A percentile compares a stretch with the other conserved stretches of the same genome.
Evolutionary conservation across 208 protist species (phyloP).

Genomic region (Crithidia fasciculata): DNA sequence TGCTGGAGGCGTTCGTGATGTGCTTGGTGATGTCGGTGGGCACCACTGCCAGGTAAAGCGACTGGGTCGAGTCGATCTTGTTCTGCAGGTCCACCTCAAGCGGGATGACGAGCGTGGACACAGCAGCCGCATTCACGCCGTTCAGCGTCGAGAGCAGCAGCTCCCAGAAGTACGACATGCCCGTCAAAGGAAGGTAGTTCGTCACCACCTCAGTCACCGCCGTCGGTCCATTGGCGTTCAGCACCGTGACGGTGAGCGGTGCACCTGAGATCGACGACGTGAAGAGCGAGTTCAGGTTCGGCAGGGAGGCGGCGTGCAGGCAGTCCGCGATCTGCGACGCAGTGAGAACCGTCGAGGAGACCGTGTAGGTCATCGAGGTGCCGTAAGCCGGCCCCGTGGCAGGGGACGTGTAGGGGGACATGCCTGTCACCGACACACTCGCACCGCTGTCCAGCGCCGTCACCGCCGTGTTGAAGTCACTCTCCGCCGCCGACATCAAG

Average conservation of each 20-base stretch:
- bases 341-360: background rate
- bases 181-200: conserved; percentile 15
- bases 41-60: conserved; percentile 1
- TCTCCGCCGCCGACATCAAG: background rate
- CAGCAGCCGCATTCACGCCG: too few species aligned
- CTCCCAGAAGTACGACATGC: conserved; percentile 21
- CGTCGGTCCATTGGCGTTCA: conserved; percentile 9
- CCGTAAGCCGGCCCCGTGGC: conserved; percentile 14
- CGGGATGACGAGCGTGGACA: background rate
- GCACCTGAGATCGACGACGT: background rate
- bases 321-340: conserved; percentile 6
- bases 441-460: conserved; percentile 2
- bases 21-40: background rate
- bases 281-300: conserved; percentile 3
- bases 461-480: conserved; percentile 2
- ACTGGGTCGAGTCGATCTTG: background rate
- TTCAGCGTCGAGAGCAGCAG: background rate
- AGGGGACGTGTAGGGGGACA: conserved; percentile 1
- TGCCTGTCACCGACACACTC: background rate
- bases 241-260: background rate
- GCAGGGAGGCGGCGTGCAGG: conserved; percentile 7
- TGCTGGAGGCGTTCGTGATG: conserved; percentile 24
- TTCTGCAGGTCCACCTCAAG: conserved; percentile 21
- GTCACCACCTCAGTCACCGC: conserved; percentile 3
- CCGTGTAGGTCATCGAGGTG: background rate